Base-by-base conservation (phyloP, 2,329 filamentous ascomycete genomes). In the Colletotrichum sojae region DNA sequence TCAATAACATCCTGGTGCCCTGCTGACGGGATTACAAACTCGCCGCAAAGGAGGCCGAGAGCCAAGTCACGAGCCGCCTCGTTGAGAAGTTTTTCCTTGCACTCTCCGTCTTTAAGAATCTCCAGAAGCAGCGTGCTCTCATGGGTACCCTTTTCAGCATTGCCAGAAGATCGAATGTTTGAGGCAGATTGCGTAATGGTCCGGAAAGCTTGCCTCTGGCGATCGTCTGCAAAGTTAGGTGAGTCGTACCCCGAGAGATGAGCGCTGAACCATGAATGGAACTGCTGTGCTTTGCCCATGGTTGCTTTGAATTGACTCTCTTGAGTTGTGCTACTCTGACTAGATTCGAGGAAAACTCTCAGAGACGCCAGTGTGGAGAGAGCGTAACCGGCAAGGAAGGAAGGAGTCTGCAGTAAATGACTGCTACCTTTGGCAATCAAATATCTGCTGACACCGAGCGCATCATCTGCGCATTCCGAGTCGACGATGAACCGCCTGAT, bases 391-490 rank as follows among this genome's bases (percentile, higher is more conserved):
- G 93, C 91, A 49, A 97, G 83, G 74, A 98, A 98, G 0, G 90
- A 91, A 0, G 94, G 90, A 0, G 87, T 85, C 39, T 87, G 84
- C 4, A 79, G 81, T 5, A 99, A 83, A 76, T 95, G 90, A 5
- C 81, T 74, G 16, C 83, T 82, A 8, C 95, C 94, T 59, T 88
- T 86, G 6, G 88, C 83, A 15, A 98, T 84, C 1, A 99, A 86
- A 79, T 97, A 98, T 78, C 94, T 92, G 69, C 93, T 90, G 40
- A 99, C 88, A 0, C 95, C 95, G 52, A 98, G 85, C 1, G 93
- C 91, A 81, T 99, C 96, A 76, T 97, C 94, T 10, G 95, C 93
- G 78, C 95, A 98, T 76, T 97, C 92, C 0, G 91, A 87, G 73
- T 98, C 92, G 1, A 91, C 91, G 6, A 98, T 83, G 73, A 94